phyloP scores from a whole-genome alignment of 257 asterid species.

The Nemophila menziesii region DNA sequence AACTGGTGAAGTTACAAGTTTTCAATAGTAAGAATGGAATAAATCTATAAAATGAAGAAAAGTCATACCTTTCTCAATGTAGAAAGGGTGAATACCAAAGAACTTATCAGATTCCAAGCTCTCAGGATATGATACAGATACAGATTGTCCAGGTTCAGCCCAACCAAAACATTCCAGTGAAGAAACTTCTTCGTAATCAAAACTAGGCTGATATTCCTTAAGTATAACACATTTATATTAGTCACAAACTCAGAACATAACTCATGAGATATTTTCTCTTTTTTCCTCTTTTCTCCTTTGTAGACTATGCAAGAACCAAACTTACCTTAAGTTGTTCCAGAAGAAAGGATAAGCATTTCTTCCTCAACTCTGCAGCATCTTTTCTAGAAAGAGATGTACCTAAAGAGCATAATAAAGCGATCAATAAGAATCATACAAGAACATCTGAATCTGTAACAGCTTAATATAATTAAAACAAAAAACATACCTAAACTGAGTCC shows the following conservation, averaged over 20 bases:
- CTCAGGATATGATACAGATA: conserved; percentile 25
- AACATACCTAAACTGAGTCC: conserved; percentile 67
- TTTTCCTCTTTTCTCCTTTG: no score
- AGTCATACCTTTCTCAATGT: conserved; percentile 62
- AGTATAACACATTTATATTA: background rate
- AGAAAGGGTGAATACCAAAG: conserved; percentile 92
- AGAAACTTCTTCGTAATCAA: conserved; percentile 30
- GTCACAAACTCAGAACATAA: background rate
- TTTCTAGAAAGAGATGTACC: conserved; percentile 70
- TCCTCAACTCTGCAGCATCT: conserved; percentile 64
- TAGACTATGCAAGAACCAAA: background rate
- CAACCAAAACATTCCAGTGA: conserved; percentile 56
- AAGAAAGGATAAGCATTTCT: conserved; percentile 56
- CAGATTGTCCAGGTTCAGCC: conserved; percentile 39
- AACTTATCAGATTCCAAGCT: conserved; percentile 43
- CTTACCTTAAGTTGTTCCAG: conserved; percentile 59
- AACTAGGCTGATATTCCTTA: conserved; percentile 40
- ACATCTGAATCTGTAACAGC: background rate
- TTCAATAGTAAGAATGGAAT: background rate
- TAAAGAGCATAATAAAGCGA: conserved; percentile 19
- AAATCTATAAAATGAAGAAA: background rate
- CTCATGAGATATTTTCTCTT: no score
- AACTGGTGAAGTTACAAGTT: background rate
- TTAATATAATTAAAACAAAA: no score
- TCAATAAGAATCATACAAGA: conserved; percentile 6